These are phyloP conservation scores for Mycena rosella DNA, from an alignment of 768 basidiomycete genomes.

Conservation along the genomic window DNA sequence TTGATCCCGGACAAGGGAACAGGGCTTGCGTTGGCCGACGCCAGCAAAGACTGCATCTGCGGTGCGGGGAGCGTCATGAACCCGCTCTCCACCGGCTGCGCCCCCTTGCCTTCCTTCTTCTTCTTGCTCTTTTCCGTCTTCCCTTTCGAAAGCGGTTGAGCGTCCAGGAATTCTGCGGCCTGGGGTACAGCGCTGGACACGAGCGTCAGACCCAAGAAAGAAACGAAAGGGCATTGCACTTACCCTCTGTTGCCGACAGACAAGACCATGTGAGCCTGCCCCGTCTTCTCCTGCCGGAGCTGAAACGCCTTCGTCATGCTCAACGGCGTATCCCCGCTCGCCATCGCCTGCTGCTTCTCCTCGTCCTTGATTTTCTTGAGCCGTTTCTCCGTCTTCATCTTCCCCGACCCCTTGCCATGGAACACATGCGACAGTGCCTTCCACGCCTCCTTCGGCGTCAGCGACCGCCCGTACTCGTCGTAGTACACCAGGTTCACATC, in stretches of 20 bases:
- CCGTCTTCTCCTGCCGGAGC: slow-evolving; percentile 91
- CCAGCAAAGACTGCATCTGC: slow-evolving; percentile 50
- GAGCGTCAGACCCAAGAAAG: slow-evolving; percentile 27
- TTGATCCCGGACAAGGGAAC: slow-evolving; percentile 56
- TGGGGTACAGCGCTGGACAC: slow-evolving; percentile 85
- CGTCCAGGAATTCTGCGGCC: slow-evolving; percentile 82
- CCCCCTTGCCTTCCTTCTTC: slow-evolving; percentile 79
- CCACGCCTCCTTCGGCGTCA: slow-evolving; percentile 98
- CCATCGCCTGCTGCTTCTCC: slow-evolving; percentile 94
- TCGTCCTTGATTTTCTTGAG: slow-evolving; percentile 98
- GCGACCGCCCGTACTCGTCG: slow-evolving; percentile 91
- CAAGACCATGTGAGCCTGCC: slow-evolving; percentile 96
- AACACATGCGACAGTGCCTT: slow-evolving; percentile 98
- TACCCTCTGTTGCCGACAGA: slow-evolving; percentile 95
- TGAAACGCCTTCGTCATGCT: slow-evolving; percentile 97
- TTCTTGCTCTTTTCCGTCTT: slow-evolving; percentile 87
- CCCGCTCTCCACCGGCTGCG: slow-evolving; percentile 63
- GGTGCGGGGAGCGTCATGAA: slow-evolving; percentile 83
- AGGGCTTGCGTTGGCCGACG: slow-evolving; percentile 61
- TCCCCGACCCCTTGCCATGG: slow-evolving; percentile 97
- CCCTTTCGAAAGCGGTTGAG: slow-evolving; percentile 84
- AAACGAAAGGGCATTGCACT: slow-evolving; percentile 43
- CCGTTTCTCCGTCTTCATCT: slow-evolving; percentile 97
- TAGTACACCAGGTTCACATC: slow-evolving; percentile 97
- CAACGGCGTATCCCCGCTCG: slow-evolving; percentile 93